Evolutionary conservation across 2,329 filamentous ascomycete species (phyloP).

Genomic region (Stachybotrys echinatus): DNA sequence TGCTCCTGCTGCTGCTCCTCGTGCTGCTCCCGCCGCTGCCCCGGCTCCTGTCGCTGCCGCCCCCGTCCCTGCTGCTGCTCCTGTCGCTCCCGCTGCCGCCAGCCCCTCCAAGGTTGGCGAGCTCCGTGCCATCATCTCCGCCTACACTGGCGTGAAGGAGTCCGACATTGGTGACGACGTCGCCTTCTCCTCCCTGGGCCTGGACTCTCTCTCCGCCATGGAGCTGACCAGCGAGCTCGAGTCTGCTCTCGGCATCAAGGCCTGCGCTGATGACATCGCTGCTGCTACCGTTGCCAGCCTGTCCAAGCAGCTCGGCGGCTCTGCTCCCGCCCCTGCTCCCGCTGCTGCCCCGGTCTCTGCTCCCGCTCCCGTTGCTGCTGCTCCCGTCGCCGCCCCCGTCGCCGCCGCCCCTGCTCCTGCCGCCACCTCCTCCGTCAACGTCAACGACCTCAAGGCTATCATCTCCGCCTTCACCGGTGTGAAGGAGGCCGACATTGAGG

Average conservation of each 20-base stretch:
- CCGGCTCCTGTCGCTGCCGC: background rate
- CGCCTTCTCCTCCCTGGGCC: constrained; percentile 9
- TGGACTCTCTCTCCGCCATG: constrained; percentile 12
- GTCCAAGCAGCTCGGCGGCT: background rate
- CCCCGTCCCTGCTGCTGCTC: background rate
- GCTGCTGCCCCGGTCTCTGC: background rate
- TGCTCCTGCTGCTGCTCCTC: background rate
- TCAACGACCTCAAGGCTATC: background rate
- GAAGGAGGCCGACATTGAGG: constrained; percentile 7
- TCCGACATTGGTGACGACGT: constrained; percentile 9
- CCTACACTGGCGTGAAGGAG: constrained; percentile 10
- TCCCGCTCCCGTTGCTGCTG: background rate
- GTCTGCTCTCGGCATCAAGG: constrained; percentile 7
- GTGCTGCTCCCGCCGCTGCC: background rate
- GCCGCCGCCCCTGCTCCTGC: background rate
- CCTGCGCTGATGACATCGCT: constrained; percentile 8
- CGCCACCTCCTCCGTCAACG: background rate
- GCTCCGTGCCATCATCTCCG: constrained; percentile 6
- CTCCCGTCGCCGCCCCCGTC: background rate
- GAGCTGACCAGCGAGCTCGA: constrained; percentile 12
- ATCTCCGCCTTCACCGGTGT: constrained; percentile 8
- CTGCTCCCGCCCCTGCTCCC: background rate
- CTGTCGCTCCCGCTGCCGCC: background rate
- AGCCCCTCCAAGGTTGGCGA: constrained; percentile 1
- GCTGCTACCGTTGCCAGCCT: background rate